Evolutionary conservation across 2,329 filamentous ascomycete species (phyloP), one percentile per base, ranked within the genome.

Genomic region (Fusarium euwallaceae): DNA sequence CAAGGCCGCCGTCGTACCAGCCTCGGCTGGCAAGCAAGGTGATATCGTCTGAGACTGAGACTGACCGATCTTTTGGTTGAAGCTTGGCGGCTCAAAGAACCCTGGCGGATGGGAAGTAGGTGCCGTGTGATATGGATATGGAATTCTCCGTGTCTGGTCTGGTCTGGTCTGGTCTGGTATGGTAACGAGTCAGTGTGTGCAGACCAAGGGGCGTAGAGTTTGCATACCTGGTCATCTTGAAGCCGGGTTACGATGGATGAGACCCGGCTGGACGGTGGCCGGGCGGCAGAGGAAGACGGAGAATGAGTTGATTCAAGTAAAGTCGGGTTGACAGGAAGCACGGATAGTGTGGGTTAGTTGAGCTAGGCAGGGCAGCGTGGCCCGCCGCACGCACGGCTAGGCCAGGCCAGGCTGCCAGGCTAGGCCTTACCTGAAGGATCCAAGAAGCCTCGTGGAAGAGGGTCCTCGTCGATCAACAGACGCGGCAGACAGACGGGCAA

Each of bases 371-470:
- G 48, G 24, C 64, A 56, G 36, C 71, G 72, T 53, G 69, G 68
- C 41, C 29, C 9, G 59, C 59, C 24, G 45, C 29, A 10, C 29
- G 8, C 29, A 32, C 29, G 29, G 29, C 29, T 10, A 32, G 29
- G 9, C 29, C 29, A 32, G 8, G 45, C n/a, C 20, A 37, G 10
- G 32, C 17, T 34, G 24, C 45, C 24, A 51, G 45, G 45, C 45
- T 17, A 24, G 22, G 45, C 45, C 24, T 41, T 64, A 12, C 10
- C 16, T 53, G 48, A 69, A 72, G 55, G 62, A 67, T 55, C 61
- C 69, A 63, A 61, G 63, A 72, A 67, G 56, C 59, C 61, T 74
- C 72, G 60, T 74, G 72, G 72, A 70, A 74, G 65, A 75, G 72
- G 72, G 69, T 66, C 68, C 39, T 55, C 61, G 72, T 75, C 72